Evolutionary conservation across 2,329 filamentous ascomycete genomes (phyloP), one percentile per base, ranked within the genome.

Genomic region (Thyridium curvatum): DNA sequence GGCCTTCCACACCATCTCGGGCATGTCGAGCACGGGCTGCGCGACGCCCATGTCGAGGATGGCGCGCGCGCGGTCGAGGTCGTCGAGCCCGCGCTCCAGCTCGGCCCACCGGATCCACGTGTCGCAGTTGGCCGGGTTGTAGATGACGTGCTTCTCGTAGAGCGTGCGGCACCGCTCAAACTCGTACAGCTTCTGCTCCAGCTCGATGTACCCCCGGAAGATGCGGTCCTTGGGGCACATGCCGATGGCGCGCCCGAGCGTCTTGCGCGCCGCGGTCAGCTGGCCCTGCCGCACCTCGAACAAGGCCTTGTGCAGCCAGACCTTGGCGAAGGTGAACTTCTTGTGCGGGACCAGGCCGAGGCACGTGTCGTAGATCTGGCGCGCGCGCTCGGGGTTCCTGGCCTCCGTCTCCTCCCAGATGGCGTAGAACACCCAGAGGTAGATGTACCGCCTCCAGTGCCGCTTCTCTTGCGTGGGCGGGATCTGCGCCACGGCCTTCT

Each of bases 91-190:
- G 28, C 89, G 81, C 62, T 98, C 93, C 21, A 98, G 72, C 61
- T 96, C 88, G 2, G 93, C 88, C 61, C 94, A 98, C 52, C 88
- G 85, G 62, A 97, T 94, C 93, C 93, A 98, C 1, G 90, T 89
- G 61, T 91, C 84, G 54, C 82, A 86, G 62, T 96, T 97, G 43
- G 86, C 76, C 2, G 89, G 72, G 59, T 96, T 95, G 79, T 84
- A 96, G 57, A 93, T 82, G 42, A 97, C 81, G 61, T 94, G 88
- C 61, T 97, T 97, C 64, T 91, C 83, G 66, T 94, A 96, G 17
- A 98, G 73, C 18, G 80, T 94, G 40, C 93, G 82, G 62, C 91
- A 97, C 42, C 93, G 79, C 44, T 82, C 76, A 58, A 98, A 98
- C 58, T 98, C 93, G 56, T 94, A 96, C 9, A 98, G 72, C 59